Base-by-base conservation (phyloP, 495 filamentous ascomycete genomes). In the Talaromyces adpressus region DNA sequence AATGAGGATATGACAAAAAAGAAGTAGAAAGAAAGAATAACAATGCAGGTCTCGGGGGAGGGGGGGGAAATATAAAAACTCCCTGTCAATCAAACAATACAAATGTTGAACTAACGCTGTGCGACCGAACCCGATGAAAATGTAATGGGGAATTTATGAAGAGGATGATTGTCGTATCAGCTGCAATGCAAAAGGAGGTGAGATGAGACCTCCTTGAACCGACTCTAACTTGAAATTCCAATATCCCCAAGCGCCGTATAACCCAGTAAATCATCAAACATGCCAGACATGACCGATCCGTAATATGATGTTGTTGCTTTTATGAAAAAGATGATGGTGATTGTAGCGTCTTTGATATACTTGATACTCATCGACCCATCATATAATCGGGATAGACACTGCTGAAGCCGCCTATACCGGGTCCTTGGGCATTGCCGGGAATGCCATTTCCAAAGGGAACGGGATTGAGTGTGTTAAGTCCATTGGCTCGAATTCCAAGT, bases 351-450 rank as follows among this genome's bases (percentile, higher is more conserved):
- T 39, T 61, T 29, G 18, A 11, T 49, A 27, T 41, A 12, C 29
- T 64, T 53, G 18, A 56, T 57, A 34, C 63, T 74, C 75, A 85
- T 63, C 82, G 79, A 66, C 83, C 83, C 81, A 85, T 82, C 83
- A 85, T 85, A 68, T 84, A 84, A 68, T 83, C 81, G 57, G 81
- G 81, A 73, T 82, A 84, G 63, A 75, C 79, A 57, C 71, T 72
- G 67, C 75, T 79, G 66, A 70, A 78, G 54, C 75, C 76, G 51
- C 79, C 77, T 69, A 79, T 64, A 66, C 78, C 79, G 22, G 73
- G 69, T 39, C 68, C 70, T 34, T 75, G 66, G 20, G 72, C 75
- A 65, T 73, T 75, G 66, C 71, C 70, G 25, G 75, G 73, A 16
- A 72, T 73, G 23, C 69, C 70, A 18, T 76, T 77, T 62, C 64